phyloP scores from a whole-genome alignment of 176 grass and related monocot genomes.

The Miscanthus lutarioriparius region DNA sequence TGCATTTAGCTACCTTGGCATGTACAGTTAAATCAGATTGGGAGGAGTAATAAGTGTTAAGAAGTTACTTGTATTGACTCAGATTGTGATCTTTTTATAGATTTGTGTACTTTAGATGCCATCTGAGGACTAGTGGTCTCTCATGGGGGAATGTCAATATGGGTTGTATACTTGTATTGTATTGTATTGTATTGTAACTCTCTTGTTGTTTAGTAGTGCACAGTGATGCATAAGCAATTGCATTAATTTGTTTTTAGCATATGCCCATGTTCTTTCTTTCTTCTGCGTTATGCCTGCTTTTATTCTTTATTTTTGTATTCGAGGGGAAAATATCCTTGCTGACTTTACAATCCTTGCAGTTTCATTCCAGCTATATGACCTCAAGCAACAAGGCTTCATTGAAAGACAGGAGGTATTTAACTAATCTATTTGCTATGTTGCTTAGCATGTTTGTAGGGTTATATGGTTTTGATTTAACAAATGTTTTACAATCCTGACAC shows the following conservation, averaged over 20 bases:
- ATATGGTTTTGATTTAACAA: background rate
- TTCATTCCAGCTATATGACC: constrained; percentile 96
- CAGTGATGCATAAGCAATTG: background rate
- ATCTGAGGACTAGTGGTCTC: background rate
- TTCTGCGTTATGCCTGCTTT: background rate
- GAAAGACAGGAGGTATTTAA: constrained; percentile 88
- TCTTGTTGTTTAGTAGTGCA: background rate
- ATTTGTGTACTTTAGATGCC: background rate
- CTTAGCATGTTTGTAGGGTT: constrained; percentile 18
- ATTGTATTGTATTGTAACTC: too few relatives aligned
- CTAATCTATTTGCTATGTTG: background rate
- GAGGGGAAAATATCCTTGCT: background rate
- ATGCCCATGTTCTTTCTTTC: background rate
- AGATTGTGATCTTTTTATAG: background rate
- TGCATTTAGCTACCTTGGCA: too few relatives aligned
- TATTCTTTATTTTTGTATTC: constrained; percentile 21
- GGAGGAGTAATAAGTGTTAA: background rate
- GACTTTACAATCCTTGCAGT: constrained; percentile 49
- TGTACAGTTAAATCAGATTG: background rate
- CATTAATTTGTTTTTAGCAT: background rate
- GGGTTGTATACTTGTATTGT: too few relatives aligned
- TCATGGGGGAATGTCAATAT: background rate
- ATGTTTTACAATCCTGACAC: background rate
- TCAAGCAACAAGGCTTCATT: constrained; percentile 98
- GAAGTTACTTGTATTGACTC: background rate